Conservation (phyloP, 2,329 filamentous ascomycete species). For the Onygenales sp. region DNA sequence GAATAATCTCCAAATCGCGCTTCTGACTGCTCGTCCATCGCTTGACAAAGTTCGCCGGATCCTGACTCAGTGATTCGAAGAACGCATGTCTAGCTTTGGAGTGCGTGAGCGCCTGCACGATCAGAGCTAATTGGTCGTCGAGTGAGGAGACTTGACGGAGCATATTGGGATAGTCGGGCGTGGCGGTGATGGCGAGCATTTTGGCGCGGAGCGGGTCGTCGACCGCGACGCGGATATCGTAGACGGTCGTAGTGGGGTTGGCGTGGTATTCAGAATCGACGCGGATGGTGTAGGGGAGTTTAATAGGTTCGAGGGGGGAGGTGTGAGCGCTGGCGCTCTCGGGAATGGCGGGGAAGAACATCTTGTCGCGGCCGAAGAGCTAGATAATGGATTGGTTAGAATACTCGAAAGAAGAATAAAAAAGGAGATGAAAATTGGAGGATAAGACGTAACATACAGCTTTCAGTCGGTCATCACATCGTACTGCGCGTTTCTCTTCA, state of each 20-base stretch:
- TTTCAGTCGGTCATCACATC: slow-evolving; percentile 74
- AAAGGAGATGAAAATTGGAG: neutral
- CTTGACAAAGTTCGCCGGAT: slow-evolving; percentile 74
- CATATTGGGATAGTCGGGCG: slow-evolving; percentile 59
- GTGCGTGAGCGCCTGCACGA: slow-evolving; percentile 72
- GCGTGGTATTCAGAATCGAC: slow-evolving; percentile 77
- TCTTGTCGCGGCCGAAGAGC: slow-evolving; percentile 65
- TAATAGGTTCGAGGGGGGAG: slow-evolving; percentile 67
- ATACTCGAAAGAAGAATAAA: neutral
- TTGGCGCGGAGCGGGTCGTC: slow-evolving; percentile 69
- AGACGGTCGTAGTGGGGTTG: slow-evolving; percentile 68
- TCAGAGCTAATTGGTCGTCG: slow-evolving; percentile 75
- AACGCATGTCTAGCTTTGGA: slow-evolving; percentile 89
- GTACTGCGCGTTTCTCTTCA: slow-evolving; percentile 86
- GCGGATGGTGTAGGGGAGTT: slow-evolving; percentile 84
- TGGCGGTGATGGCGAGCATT: slow-evolving; percentile 56
- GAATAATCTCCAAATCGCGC: slow-evolving; percentile 76
- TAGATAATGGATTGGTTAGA: slow-evolving; percentile 26
- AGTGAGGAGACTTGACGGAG: slow-evolving; percentile 67
- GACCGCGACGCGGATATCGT: slow-evolving; percentile 77
- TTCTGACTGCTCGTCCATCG: slow-evolving; percentile 89
- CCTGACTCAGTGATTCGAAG: slow-evolving; percentile 65
- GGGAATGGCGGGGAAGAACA: slow-evolving; percentile 77
- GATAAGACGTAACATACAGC: slow-evolving; percentile 46
- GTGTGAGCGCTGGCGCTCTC: slow-evolving; percentile 74